Evolutionary conservation across 2,329 filamentous ascomycete genomes (phyloP), one percentile per base, ranked within the genome.

Genomic region (Aureobasidium mangrovei): DNA sequence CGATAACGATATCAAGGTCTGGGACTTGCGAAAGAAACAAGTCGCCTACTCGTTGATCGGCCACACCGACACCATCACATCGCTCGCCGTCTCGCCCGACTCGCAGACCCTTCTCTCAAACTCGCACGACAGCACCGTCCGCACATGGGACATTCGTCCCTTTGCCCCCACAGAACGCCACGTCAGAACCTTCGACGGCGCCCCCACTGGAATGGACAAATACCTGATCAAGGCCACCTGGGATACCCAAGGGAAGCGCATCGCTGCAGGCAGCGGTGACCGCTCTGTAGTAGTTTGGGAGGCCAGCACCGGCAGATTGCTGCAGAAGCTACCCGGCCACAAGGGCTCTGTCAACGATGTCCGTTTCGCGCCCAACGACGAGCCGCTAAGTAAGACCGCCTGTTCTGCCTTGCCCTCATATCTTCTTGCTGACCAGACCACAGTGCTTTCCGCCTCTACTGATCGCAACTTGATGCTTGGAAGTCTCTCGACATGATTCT

Each of bases 1-100:
- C 62, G 93, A 97, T 72, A 96, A 97, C 66, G 90, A 94, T 63
- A 95, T 98, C 68, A 89, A 91, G 63, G 91, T 95, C 24, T 98
- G 93, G 91, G 93, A 98, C 70, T 73, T 97, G 65, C 83, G 93
- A 61, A 97, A 95, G 75, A 90, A 94, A 70, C 81, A 85, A 5
- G 81, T 94, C 2, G 83, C 89, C 4, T 96, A 97, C 70, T 85
- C 86, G 1, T 84, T 98, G 77, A 72, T 86, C 9, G 93, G 93
- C 0, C 93, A 98, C 68, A 85, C 83, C 52, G 93, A 98, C 67
- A 97, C 91, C 0, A 78, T 98, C 59, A 95, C 91, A 3, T 95
- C 90, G 9, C 76, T 98, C 44, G 79, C 86, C 53, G 81, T 97
- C n/a, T 96, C 91, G 2, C 91, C 93, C 0, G 91, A 98, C 68